phyloP scores from a whole-genome alignment of 2,329 filamentous ascomycete species.

The Exophiala mesophila region DNA sequence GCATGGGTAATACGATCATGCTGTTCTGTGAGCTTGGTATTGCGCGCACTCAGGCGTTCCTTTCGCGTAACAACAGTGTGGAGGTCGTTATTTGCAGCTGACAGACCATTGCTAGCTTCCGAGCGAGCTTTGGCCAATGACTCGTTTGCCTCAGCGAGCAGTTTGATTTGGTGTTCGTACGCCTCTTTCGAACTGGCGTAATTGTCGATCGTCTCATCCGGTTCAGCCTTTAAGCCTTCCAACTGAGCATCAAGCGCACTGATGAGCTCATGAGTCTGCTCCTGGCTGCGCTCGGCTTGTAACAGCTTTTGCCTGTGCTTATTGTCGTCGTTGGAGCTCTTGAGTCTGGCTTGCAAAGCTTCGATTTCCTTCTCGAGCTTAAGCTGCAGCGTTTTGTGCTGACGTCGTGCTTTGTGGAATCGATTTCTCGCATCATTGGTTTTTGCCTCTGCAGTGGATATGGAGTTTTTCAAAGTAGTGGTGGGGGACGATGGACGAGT shows the following conservation, averaged over 20 bases:
- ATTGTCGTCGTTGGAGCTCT: constrained; percentile 57
- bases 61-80: constrained; percentile 48
- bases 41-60: constrained; percentile 56
- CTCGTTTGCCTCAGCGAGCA: constrained; percentile 46
- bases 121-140: constrained; percentile 49
- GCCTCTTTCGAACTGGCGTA: constrained; percentile 49
- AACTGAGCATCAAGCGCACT: constrained; percentile 50
- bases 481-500: constrained; percentile 60
- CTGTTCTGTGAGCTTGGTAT: constrained; percentile 56
- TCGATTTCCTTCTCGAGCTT: constrained; percentile 60
- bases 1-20: constrained; percentile 55
- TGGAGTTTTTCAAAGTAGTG: constrained; percentile 61
- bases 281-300: constrained; percentile 59
- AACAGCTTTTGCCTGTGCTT: constrained; percentile 57
- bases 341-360: constrained; percentile 52
- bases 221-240: constrained; percentile 52
- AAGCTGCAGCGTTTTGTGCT: constrained; percentile 55
- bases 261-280: constrained; percentile 60
- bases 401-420: constrained; percentile 55
- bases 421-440: constrained; percentile 56
- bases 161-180: constrained; percentile 52
- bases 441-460: constrained; percentile 57
- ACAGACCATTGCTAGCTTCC: constrained; percentile 50
- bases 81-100: constrained; percentile 30
- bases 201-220: constrained; percentile 51